phyloP scores from a whole-genome alignment of 1,284 basidiomycete species.

The Cryptococcus neoformans region DNA sequence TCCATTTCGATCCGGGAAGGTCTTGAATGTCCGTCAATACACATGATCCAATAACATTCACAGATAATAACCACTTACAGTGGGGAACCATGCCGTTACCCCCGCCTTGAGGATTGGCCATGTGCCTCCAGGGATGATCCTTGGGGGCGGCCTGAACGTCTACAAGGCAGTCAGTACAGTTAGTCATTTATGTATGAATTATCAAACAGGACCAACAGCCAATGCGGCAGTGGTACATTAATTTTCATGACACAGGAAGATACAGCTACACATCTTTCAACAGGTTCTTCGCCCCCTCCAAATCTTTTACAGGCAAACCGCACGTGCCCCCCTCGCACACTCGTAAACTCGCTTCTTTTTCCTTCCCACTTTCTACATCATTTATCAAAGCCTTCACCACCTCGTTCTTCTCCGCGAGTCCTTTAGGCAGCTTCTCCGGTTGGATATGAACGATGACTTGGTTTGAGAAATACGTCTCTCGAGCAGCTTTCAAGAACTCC shows the following conservation, averaged over 20 bases:
- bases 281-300: slow-evolving; percentile 15
- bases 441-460: slow-evolving; percentile 33
- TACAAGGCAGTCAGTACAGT: background rate
- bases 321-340: slow-evolving; percentile 31
- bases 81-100: slow-evolving; percentile 72
- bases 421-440: slow-evolving; percentile 17
- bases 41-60: background rate
- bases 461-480: slow-evolving; percentile 23
- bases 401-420: slow-evolving; percentile 23
- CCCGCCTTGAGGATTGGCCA: slow-evolving; percentile 73
- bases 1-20: too few relatives aligned
- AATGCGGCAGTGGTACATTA: background rate
- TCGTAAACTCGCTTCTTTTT: slow-evolving; percentile 17
- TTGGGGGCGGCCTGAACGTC: slow-evolving; percentile 79
- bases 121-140: slow-evolving; percentile 81
- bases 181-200: background rate
- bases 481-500: slow-evolving; percentile 12
- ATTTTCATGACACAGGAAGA: background rate
- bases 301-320: slow-evolving; percentile 20
- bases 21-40: slow-evolving; percentile 49
- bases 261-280: background rate
- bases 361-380: slow-evolving; percentile 9
- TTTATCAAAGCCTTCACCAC: slow-evolving; percentile 26
- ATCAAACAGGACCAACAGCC: background rate
- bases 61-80: slow-evolving; percentile 5